phyloP scores from a whole-genome alignment of 352 stramenopile species.

The Pythium periplocum region DNA sequence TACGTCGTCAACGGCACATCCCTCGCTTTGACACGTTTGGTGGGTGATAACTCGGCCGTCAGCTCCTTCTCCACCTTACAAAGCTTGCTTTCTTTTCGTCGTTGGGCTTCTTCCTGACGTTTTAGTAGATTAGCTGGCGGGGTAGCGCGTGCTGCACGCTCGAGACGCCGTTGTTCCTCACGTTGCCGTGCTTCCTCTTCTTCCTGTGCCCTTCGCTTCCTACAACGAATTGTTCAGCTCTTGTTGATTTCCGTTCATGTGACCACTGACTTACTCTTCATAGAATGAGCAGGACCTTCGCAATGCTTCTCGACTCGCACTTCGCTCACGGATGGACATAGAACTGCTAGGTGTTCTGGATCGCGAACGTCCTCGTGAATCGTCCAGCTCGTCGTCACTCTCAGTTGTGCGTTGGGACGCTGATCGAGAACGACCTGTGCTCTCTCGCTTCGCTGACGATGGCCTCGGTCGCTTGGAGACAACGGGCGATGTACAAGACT shows the following conservation, averaged over 20 bases:
- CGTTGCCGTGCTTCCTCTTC: constrained; percentile 21
- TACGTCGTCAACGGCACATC: constrained; percentile 56
- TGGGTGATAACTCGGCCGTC: constrained; percentile 25
- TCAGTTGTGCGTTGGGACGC: background rate
- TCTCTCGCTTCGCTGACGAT: background rate
- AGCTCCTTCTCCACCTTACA: constrained; percentile 27
- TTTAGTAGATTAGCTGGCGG: constrained; percentile 51
- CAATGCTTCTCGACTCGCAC: constrained; percentile 18
- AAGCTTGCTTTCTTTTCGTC: constrained; percentile 38
- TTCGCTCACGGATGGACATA: constrained; percentile 15
- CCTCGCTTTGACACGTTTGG: constrained; percentile 38
- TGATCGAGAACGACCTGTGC: too few relatives aligned
- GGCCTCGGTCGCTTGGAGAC: constrained; percentile 4
- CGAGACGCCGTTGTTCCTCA: constrained; percentile 20
- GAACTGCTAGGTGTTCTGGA: constrained; percentile 6
- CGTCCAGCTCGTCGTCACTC: background rate
- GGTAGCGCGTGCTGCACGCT: constrained; percentile 35
- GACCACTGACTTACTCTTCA: constrained; percentile 24
- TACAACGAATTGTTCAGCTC: constrained; percentile 1
- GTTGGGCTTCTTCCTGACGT: constrained; percentile 31
- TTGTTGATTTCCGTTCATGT: too few relatives aligned
- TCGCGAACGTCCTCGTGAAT: constrained; percentile 1
- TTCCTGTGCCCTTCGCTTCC: constrained; percentile 38
- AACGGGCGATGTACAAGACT: constrained; percentile 14
- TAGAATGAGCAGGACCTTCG: constrained; percentile 47